Conservation (phyloP, 371 early-diverging fungal species). For the Mucor racemosus region DNA sequence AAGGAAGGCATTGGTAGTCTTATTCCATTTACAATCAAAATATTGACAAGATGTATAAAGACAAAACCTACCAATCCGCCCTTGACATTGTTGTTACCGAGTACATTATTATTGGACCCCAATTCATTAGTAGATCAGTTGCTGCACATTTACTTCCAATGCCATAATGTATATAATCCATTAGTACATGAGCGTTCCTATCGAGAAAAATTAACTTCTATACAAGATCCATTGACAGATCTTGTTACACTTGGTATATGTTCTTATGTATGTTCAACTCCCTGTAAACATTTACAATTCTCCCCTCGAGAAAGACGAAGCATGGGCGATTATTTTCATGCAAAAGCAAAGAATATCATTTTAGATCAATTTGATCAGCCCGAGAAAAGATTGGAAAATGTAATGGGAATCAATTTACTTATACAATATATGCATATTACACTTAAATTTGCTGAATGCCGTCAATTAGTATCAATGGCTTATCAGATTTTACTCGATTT, state of each 20-base stretch:
- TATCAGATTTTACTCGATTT: conserved; percentile 24
- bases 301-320: conserved; percentile 1
- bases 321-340: conserved; percentile 22
- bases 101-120: neutral
- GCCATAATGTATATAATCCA: conserved; percentile 15
- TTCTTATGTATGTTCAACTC: conserved; percentile 14
- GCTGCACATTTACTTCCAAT: conserved; percentile 15
- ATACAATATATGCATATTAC: conserved; percentile 17
- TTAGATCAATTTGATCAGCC: conserved; percentile 26
- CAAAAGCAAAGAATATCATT: conserved; percentile 16
- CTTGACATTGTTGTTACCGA: neutral
- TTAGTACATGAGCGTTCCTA: conserved; percentile 20
- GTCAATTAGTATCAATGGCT: conserved; percentile 11
- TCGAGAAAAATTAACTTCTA: neutral
- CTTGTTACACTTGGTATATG: conserved; percentile 18
- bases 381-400: conserved; percentile 28
- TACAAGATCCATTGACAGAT: conserved; percentile 9
- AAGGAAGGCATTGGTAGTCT: neutral
- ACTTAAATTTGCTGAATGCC: conserved; percentile 12
- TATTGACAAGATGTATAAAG: neutral
- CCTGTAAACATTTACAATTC: conserved; percentile 15
- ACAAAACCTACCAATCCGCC: neutral
- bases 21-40: conserved; percentile 5
- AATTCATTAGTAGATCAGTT: neutral
- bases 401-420: conserved; percentile 15